Conservation (phyloP, 139 green algal species). For the Chlamydomonas asymmetrica region DNA sequence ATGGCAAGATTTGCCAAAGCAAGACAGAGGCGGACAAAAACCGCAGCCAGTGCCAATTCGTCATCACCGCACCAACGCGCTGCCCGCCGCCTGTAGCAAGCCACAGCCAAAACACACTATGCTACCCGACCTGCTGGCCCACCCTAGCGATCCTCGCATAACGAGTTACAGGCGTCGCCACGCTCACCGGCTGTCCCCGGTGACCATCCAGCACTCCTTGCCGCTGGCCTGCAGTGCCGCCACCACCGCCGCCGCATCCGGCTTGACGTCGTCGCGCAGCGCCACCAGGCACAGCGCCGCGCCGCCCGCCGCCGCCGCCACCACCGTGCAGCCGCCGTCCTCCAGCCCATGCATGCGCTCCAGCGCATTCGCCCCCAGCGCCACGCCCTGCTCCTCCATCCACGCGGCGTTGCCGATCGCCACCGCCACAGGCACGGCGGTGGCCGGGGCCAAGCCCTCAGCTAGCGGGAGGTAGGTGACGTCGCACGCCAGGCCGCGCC, state of each 20-base stretch:
- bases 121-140: no score
- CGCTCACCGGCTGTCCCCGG: constrained; percentile 85
- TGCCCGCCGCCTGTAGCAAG: no score
- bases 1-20: no score
- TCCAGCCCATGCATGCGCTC: constrained; percentile 48
- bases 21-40: no score
- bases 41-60: no score
- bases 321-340: constrained; percentile 46
- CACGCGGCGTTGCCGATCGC: constrained; percentile 72
- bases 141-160: no score
- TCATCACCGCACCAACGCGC: no score
- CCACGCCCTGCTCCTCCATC: constrained; percentile 60
- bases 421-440: constrained; percentile 24
- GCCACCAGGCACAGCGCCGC: constrained; percentile 58
- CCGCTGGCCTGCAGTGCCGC: constrained; percentile 41
- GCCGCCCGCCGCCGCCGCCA: constrained; percentile 60
- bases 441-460: no score
- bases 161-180: no score
- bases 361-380: constrained; percentile 21
- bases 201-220: constrained; percentile 71
- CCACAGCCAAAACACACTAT: no score
- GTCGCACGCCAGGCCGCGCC: constrained; percentile 19
- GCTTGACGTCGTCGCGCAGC: constrained; percentile 85
- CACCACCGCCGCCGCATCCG: constrained; percentile 80
- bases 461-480: not conserved